Conservation (phyloP, 495 filamentous ascomycete genomes). For the Penicillium roqueforti region DNA sequence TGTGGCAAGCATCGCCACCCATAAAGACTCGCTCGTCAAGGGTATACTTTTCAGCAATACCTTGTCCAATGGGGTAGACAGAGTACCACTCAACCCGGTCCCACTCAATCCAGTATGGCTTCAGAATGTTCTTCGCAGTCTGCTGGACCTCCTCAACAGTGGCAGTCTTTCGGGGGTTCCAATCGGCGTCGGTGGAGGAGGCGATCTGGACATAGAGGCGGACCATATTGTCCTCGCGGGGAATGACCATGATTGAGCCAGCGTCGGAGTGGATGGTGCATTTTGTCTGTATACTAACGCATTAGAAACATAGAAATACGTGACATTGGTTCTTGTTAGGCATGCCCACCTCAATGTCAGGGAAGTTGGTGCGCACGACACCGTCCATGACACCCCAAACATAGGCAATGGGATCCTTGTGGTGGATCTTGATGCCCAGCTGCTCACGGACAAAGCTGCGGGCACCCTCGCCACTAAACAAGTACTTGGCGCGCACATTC, state of each 20-base stretch:
- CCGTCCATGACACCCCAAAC: conserved; percentile 88
- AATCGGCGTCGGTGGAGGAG: conserved; percentile 58
- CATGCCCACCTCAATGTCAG: conserved; percentile 63
- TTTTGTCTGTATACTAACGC: conserved; percentile 66
- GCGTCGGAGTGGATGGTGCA: conserved; percentile 67
- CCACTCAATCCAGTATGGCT: conserved; percentile 54
- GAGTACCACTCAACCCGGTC: conserved; percentile 58
- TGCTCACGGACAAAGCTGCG: conserved; percentile 58
- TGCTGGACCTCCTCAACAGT: conserved; percentile 58
- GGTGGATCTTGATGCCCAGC: conserved; percentile 53
- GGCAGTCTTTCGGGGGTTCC: conserved; percentile 47
- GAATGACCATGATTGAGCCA: conserved; percentile 75
- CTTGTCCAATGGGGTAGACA: conserved; percentile 60
- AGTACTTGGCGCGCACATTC: conserved; percentile 60
- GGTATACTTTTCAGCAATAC: conserved; percentile 58
- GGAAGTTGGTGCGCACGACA: conserved; percentile 73
- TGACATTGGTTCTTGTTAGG: background rate
- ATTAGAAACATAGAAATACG: conserved; percentile 16
- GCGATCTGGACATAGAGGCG: conserved; percentile 73
- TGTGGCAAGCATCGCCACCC: conserved; percentile 62
- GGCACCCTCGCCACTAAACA: conserved; percentile 64
- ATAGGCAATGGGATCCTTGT: conserved; percentile 61
- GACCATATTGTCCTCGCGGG: conserved; percentile 74
- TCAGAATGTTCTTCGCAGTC: conserved; percentile 59
- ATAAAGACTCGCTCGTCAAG: conserved; percentile 56